Evolutionary conservation across 2,329 filamentous ascomycete species (phyloP).

Genomic region (Botrytis squamosa): DNA sequence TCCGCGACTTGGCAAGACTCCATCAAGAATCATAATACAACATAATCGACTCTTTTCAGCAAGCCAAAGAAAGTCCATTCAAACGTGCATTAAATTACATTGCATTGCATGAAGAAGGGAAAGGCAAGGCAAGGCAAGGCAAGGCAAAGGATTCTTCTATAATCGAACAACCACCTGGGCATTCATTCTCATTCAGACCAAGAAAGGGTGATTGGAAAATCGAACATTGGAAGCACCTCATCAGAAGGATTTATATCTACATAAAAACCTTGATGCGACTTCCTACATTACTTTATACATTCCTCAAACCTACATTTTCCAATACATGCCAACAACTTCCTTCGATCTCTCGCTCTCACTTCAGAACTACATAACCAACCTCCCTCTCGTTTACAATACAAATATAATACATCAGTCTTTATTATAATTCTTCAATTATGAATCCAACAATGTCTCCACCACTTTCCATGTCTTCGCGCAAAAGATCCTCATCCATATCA

Average conservation of each 20-base stretch:
- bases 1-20: slow-evolving; percentile 2
- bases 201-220: background rate
- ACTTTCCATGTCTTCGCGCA: slow-evolving; percentile 26
- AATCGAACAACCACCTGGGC: background rate
- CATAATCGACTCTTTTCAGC: background rate
- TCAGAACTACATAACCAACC: slow-evolving; percentile 1
- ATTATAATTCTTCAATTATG: background rate
- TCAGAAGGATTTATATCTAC: background rate
- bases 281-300: background rate
- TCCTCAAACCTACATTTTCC: background rate
- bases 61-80: background rate
- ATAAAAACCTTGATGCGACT: background rate
- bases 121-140: background rate
- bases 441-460: slow-evolving; percentile 25
- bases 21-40: background rate
- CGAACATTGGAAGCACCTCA: slow-evolving; percentile 9
- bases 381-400: slow-evolving; percentile 3
- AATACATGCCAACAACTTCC: background rate
- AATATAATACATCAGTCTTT: background rate
- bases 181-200: background rate
- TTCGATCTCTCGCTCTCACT: background rate
- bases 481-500: slow-evolving; percentile 25
- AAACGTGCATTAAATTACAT: background rate
- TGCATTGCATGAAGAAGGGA: background rate
- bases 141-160: background rate